Conservation (phyloP, 345 rosid genomes). For the Litchi chinensis region DNA sequence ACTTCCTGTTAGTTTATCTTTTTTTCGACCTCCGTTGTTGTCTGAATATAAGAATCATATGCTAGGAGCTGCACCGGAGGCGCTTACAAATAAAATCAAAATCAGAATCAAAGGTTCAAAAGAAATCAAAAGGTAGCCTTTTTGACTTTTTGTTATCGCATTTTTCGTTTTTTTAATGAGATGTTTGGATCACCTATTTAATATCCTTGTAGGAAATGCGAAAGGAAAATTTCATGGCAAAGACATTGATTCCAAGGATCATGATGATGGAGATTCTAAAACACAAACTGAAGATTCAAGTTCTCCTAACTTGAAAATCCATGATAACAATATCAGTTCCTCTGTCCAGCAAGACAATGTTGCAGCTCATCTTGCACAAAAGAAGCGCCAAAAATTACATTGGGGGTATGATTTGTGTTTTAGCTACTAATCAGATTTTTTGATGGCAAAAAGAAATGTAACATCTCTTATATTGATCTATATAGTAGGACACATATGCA, state of each 20-base stretch:
- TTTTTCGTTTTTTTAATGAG: background rate
- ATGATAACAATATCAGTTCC: slow-evolving; percentile 12
- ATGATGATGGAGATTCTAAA: slow-evolving; percentile 22
- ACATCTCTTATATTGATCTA: background rate
- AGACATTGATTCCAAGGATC: slow-evolving; percentile 16
- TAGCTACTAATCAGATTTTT: background rate
- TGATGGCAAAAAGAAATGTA: background rate
- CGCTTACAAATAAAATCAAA: slow-evolving; percentile 60
- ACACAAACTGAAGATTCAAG: slow-evolving; percentile 23
- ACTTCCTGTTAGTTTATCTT: background rate
- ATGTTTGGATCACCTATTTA: slow-evolving; percentile 6
- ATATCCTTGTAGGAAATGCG: slow-evolving; percentile 22
- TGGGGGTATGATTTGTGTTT: slow-evolving; percentile 59
- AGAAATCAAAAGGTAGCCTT: slow-evolving; percentile 51
- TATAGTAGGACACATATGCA: background rate
- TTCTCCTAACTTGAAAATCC: slow-evolving; percentile 21
- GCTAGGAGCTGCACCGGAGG: slow-evolving; percentile 73
- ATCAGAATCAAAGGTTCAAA: slow-evolving; percentile 42
- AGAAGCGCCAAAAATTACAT: slow-evolving; percentile 54
- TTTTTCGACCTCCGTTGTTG: background rate
- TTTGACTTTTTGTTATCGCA: background rate
- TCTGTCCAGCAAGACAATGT: slow-evolving; percentile 23
- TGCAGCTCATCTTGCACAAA: slow-evolving; percentile 26
- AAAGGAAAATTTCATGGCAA: slow-evolving; percentile 23
- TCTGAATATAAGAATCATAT: background rate